Evolutionary conservation across 2,329 filamentous ascomycete genomes (phyloP).

Genomic region (Pseudopithomyces maydicus): DNA sequence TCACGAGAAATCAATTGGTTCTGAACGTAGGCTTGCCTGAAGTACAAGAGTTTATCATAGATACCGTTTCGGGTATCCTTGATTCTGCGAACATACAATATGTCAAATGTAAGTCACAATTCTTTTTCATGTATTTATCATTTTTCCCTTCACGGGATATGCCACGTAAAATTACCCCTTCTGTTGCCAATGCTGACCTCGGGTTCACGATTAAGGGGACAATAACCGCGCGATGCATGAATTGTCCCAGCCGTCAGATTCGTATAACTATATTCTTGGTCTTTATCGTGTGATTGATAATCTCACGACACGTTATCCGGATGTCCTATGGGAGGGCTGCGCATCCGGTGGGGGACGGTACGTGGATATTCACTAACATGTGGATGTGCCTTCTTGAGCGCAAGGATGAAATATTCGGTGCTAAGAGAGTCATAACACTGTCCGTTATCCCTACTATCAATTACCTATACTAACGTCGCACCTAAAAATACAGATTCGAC

Average conservation of each 20-base stretch:
- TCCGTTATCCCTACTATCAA: too few relatives aligned
- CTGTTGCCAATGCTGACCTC: too few relatives aligned
- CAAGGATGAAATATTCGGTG: too few relatives aligned
- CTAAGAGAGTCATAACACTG: too few relatives aligned
- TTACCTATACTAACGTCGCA: too few relatives aligned
- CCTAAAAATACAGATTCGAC: conserved; percentile 53
- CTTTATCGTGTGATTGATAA: conserved; percentile 66
- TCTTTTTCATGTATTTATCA: too few relatives aligned
- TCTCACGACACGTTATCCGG: conserved; percentile 63
- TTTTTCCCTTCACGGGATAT: too few relatives aligned
- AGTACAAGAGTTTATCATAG: conserved; percentile 67
- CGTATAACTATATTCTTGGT: conserved; percentile 67
- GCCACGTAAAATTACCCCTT: too few relatives aligned
- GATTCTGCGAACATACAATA: conserved; percentile 61
- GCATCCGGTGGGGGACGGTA: conserved; percentile 65
- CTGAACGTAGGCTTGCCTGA: conserved; percentile 65
- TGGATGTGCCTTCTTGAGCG: too few relatives aligned
- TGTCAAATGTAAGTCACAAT: conserved; percentile 61
- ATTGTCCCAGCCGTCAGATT: conserved; percentile 57
- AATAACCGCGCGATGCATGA: conserved; percentile 71
- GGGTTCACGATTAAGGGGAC: conserved; percentile 47
- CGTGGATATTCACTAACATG: too few relatives aligned
- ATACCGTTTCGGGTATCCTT: conserved; percentile 59
- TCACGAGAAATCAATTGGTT: conserved; percentile 64
- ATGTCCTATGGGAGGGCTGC: conserved; percentile 70